Base-by-base conservation (phyloP, 176 grass and related monocot species). In the Stipa capillata region DNA sequence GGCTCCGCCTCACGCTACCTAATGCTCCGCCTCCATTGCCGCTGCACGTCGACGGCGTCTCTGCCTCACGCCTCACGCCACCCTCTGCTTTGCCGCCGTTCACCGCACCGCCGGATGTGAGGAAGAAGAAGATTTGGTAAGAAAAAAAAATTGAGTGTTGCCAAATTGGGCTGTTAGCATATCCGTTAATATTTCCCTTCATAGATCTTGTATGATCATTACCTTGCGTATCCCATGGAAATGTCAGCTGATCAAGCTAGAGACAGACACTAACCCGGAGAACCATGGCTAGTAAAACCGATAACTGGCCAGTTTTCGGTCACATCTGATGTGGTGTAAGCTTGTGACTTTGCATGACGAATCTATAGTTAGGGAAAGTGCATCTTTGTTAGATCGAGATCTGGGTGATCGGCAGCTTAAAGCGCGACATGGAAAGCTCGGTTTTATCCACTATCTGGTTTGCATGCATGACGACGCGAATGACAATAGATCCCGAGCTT, bases 311-410 rank as follows among this genome's bases (percentile, higher is more conserved):
- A 24, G 60, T 10, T 64, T 37, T 15, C 17, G 15, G 58, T 33
- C 25, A 63, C 32, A 20, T 10, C n/a, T n/a, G n/a, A n/a, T n/a
- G n/a, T n/a, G n/a, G n/a, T n/a, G n/a, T n/a, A n/a, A n/a, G n/a
- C n/a, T n/a, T n/a, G 15, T 48, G 13, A 59, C 31, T 11, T 10
- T 7, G 27, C 27, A 3, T 54, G 23, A 29, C 50, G 29, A 16
- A 39, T 25, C 20, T 10, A 18, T 28, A 62, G 1, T 49, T 18
- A 31, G 6, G 51, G 15, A 2, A 78, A 60, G 32, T 47, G 51
- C 64, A 32, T n/a, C n/a, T n/a, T n/a, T 21, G 24, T 40, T 70
- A 61, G 82, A 69, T 60, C 72, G 40, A 50, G 82, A 77, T 69
- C 73, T 84, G 51, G 40, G n/a, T n/a, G n/a, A n/a, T 2, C 39